phyloP scores from a whole-genome alignment of 2,329 filamentous ascomycete genomes.

The Diplodia sapinea region DNA sequence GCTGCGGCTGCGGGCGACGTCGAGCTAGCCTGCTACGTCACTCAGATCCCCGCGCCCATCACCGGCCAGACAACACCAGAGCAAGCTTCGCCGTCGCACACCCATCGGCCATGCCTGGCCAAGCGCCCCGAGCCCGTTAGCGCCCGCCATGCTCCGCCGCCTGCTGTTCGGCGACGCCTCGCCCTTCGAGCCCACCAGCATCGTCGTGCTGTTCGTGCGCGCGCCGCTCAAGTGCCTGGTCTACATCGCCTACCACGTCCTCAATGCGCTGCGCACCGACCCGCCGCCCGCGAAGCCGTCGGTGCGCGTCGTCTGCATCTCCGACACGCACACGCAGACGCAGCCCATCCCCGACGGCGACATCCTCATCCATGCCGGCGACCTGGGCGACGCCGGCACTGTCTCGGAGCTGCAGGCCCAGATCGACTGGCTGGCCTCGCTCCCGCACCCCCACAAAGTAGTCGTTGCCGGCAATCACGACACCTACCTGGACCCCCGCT shows the following conservation, averaged over 20 bases:
- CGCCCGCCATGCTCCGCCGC: constrained; percentile 17
- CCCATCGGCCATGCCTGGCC: background rate
- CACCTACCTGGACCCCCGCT: constrained; percentile 75
- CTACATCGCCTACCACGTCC: constrained; percentile 65
- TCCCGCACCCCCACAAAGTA: constrained; percentile 81
- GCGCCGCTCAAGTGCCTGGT: constrained; percentile 40
- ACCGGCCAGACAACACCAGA: background rate
- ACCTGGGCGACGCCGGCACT: constrained; percentile 77
- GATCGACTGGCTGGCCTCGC: constrained; percentile 77
- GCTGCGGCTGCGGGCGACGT: background rate
- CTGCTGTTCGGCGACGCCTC: constrained; percentile 25
- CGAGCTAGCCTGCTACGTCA: constrained; percentile 3
- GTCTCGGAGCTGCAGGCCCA: constrained; percentile 77
- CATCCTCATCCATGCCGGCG: constrained; percentile 87
- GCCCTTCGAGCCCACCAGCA: constrained; percentile 28
- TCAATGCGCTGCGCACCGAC: constrained; percentile 71
- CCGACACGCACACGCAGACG: constrained; percentile 79
- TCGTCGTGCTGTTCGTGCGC: constrained; percentile 19
- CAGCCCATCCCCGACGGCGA: constrained; percentile 74
- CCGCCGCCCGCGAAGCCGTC: constrained; percentile 63
- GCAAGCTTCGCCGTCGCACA: constrained; percentile 1
- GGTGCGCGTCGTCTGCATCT: constrained; percentile 83
- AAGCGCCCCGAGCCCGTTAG: background rate
- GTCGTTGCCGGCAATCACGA: constrained; percentile 90
- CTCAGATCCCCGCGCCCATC: constrained; percentile 24